Base-by-base conservation (phyloP, 2,329 filamentous ascomycete genomes). In the Monosporascus sp. region DNA sequence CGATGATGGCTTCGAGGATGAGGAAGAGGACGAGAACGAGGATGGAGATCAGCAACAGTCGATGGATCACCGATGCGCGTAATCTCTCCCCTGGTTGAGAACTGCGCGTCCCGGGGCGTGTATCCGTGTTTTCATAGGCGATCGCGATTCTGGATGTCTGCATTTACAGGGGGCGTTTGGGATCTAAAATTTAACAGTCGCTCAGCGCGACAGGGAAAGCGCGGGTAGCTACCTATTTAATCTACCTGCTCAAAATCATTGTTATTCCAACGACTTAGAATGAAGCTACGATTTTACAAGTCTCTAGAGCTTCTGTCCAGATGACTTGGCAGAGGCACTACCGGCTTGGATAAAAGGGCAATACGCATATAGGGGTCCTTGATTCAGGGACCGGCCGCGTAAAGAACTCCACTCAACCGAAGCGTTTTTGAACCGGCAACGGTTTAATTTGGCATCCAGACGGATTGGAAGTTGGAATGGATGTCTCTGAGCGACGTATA, bases 1-100 rank as follows among this genome's bases (percentile, higher is more conserved):
- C 4, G 82, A 84, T 48, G 73, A 73, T 20, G 70, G 69, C 2
- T 68, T 66, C 2, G 67, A 68, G 11, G 67, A 70, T 3, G 65
- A 67, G 0, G 65, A 68, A 37, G 57, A 67, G 2, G 61, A 68
- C 0, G 59, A 57, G 14, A 56, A 60, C 20, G 60, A 62, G 18
- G 59, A 56, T 15, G 24, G 47, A 3, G 17, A 37, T 35, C 24
- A 37, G 18, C 25, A 46, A 25, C 3, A 38, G n/a, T 14, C 39
- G 9, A 6, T 43, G 17, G n/a, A 20, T 20, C 17, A 43, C 22
- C 39, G 4, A 43, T 43, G 11, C 31, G 31, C 31, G 31, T 14
- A 35, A 35, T 35, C 4, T 11, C 31, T 35, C 31, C 31, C 31
- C 31, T 14, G 9, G 9, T 35, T 35, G 31, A 35, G 9, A 14